phyloP scores from a whole-genome alignment of 345 rosid genomes.

The Triadica sebifera region DNA sequence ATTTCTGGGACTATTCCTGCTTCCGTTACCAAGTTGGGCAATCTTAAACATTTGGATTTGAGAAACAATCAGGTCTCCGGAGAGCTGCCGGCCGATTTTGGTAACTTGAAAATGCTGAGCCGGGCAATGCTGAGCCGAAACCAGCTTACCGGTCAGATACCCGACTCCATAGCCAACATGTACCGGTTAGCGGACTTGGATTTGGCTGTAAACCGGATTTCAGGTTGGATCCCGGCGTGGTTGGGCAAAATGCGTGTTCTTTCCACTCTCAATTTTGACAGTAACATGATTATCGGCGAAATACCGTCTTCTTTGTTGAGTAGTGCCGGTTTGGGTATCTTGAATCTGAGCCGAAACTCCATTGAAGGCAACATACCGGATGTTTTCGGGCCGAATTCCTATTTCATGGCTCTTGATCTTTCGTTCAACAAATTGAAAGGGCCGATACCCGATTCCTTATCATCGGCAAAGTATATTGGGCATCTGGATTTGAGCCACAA shows the following conservation, averaged over 20 bases:
- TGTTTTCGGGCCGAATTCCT: constrained; percentile 61
- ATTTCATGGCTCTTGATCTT: constrained; percentile 75
- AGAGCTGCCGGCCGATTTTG: constrained; percentile 59
- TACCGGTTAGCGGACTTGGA: constrained; percentile 79
- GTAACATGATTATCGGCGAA: constrained; percentile 56
- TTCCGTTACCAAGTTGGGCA: constrained; percentile 55
- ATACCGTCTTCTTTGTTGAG: constrained; percentile 55
- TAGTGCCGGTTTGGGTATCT: constrained; percentile 54
- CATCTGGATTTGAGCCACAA: constrained; percentile 87
- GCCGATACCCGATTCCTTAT: constrained; percentile 56
- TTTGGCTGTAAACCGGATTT: constrained; percentile 60
- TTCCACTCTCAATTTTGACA: constrained; percentile 64
- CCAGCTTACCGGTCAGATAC: constrained; percentile 70
- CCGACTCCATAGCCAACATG: constrained; percentile 55
- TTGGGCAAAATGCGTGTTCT: constrained; percentile 83
- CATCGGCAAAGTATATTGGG: constrained; percentile 61
- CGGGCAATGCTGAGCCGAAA: constrained; percentile 68
- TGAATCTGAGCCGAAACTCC: constrained; percentile 74
- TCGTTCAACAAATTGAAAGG: constrained; percentile 69
- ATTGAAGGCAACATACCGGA: constrained; percentile 79
- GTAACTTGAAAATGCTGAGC: constrained; percentile 71
- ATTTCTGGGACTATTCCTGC: constrained; percentile 64
- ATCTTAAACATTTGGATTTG: constrained; percentile 70
- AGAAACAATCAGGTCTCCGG: constrained; percentile 67
- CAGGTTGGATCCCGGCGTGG: constrained; percentile 55